Evolutionary conservation across 1,284 basidiomycete species (phyloP).

Genomic region (Pulveroboletus sp.): DNA sequence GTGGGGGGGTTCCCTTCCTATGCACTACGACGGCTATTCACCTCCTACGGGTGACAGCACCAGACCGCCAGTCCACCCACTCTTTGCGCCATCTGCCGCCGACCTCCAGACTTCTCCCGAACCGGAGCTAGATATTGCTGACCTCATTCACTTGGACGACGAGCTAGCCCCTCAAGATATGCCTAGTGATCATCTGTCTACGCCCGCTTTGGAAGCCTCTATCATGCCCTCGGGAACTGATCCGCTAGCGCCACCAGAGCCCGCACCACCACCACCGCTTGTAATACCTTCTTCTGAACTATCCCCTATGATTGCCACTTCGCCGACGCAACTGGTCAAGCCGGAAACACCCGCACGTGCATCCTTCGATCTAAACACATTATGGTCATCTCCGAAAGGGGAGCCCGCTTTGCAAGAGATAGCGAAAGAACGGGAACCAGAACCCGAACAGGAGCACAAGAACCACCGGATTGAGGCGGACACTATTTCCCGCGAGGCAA

Average conservation of each 20-base stretch:
- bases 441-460: slow-evolving; percentile 19
- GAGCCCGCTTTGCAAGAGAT: slow-evolving; percentile 29
- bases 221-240: slow-evolving; percentile 10
- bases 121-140: slow-evolving; percentile 69
- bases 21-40: slow-evolving; percentile 29
- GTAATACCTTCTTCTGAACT: slow-evolving; percentile 15
- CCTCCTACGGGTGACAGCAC: slow-evolving; percentile 24
- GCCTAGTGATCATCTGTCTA: slow-evolving; percentile 21
- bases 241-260: slow-evolving; percentile 14
- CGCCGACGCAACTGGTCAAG: slow-evolving; percentile 37
- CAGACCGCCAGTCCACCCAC: slow-evolving; percentile 39
- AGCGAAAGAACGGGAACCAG: slow-evolving; percentile 22
- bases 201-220: slow-evolving; percentile 14
- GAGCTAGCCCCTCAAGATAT: slow-evolving; percentile 42
- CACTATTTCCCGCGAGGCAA: slow-evolving; percentile 46
- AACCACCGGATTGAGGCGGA: slow-evolving; percentile 49
- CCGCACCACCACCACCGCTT: slow-evolving; percentile 20
- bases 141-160: slow-evolving; percentile 78
- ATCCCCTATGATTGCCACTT: slow-evolving; percentile 4
- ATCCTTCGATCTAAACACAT: slow-evolving; percentile 69
- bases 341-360: slow-evolving; percentile 44
- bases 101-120: slow-evolving; percentile 47
- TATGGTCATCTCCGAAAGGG: slow-evolving; percentile 59
- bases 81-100: slow-evolving; percentile 47
- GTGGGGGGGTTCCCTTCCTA: slow-evolving; percentile 62